Evolutionary conservation across 2,329 filamentous ascomycete genomes (phyloP), one percentile per base, ranked within the genome.

Genomic region (Lasiodiplodia citricola): DNA sequence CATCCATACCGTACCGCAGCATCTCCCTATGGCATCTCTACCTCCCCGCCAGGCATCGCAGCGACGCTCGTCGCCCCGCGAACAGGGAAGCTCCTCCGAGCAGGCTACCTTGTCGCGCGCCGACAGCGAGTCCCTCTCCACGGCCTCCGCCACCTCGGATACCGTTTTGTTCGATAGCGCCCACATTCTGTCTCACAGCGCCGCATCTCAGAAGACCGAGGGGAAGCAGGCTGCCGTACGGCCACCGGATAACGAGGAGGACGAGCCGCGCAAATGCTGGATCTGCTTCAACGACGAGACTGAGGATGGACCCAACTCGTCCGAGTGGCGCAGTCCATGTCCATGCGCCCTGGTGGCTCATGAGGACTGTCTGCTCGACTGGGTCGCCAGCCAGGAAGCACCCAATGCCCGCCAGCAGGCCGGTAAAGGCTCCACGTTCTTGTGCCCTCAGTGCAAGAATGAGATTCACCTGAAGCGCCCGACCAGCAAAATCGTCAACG

Each of bases 311-410:
- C 86, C 86, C 10, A 83, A 85, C 14, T 86, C 86, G 31, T 84
- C 85, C 2, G 84, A 86, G 73, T 99, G 96, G 95, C 90, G 93
- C 55, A 92, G 91, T 67, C 94, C 96, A 1, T 99, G 96, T 78
- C 91, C 91, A 0, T 99, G 96, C 80, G 94, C 92, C 14, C 85
- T 99, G 50, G 92, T 92, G 68, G 96, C 94, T 1, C 96, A 99
- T 78, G 94, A 98, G 78, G 87, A 89, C 70, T 97, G 94, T 78
- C 86, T 98, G 72, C 85, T 98, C 50, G 91, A 93, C 75, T 99
- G 94, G 94, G 91, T 98, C 21, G 91, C 92, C n/a, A 93, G 97
- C 76, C 88, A 93, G 76, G 94, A 97, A 80, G 84, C 87, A 25
- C 87, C 87, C 1, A 85, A 82, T 47, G 81, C 86, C 21, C 76